Conservation (phyloP, 805 yeast species). For the Metschnikowia shivogae region DNA sequence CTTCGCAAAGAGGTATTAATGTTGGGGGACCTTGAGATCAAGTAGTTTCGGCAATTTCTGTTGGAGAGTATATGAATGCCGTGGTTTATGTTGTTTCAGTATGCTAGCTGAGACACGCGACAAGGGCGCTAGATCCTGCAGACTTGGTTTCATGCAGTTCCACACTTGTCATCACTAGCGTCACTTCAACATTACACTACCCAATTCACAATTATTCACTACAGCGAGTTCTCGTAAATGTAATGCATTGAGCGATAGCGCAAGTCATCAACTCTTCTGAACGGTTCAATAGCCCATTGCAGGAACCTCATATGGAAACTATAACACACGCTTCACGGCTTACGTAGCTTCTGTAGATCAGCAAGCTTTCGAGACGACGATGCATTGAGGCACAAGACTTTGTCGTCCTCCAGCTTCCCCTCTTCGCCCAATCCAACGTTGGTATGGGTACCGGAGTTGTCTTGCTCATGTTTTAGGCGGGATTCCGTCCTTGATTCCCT, state of each 20-base stretch:
- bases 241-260: too few relatives aligned
- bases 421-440: constrained; percentile 20
- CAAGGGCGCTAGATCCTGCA: constrained; percentile 4
- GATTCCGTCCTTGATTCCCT: constrained; percentile 4
- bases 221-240: too few relatives aligned
- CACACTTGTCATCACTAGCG: not conserved
- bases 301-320: not conserved
- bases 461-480: constrained; percentile 1
- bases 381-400: constrained; percentile 8
- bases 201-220: too few relatives aligned
- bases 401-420: constrained; percentile 8
- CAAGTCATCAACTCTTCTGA: too few relatives aligned
- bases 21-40: too few relatives aligned
- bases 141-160: not conserved
- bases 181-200: too few relatives aligned
- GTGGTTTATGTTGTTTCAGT: not conserved
- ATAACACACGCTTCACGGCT: constrained; percentile 14
- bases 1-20: too few relatives aligned
- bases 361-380: constrained; percentile 24
- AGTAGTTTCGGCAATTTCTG: too few relatives aligned
- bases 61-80: not conserved
- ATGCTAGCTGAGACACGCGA: constrained; percentile 4
- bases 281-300: too few relatives aligned
- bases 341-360: constrained; percentile 28
- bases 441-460: constrained; percentile 24